A percentile compares a stretch with the other conserved stretches of the same genome.
Evolutionary conservation across 805 yeast species (phyloP).

Genomic region (Yarrowia osloensis): DNA sequence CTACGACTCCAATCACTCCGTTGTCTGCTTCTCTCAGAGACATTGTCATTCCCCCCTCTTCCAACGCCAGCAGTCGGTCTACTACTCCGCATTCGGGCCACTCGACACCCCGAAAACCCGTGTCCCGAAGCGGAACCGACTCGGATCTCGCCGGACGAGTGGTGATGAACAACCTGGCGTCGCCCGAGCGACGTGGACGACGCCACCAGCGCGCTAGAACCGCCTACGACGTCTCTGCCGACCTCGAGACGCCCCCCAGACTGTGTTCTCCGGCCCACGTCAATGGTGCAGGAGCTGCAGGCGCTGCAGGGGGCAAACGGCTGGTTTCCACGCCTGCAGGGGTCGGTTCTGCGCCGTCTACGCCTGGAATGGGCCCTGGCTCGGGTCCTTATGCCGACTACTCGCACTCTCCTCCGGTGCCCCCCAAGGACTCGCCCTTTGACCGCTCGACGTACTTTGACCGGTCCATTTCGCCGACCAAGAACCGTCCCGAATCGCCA

Average conservation of each 20-base stretch:
- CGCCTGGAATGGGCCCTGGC: conserved; percentile 4
- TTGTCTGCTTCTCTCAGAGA: background rate
- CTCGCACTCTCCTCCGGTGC: conserved; percentile 20
- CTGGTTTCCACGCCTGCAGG: background rate
- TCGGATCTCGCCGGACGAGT: background rate
- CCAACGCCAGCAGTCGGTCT: background rate
- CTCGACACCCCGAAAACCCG: conserved; percentile 8
- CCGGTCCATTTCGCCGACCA: conserved; percentile 5
- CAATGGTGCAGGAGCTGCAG: background rate
- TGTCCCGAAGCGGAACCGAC: background rate
- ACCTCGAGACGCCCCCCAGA: background rate
- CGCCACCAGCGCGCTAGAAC: background rate
- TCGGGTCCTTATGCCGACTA: background rate
- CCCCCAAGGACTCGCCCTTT: conserved; percentile 15
- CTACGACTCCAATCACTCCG: background rate
- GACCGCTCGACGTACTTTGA: conserved; percentile 10
- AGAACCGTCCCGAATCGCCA: background rate
- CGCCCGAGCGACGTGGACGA: conserved; percentile 10
- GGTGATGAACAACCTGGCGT: background rate
- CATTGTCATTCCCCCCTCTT: background rate
- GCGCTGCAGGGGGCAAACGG: background rate
- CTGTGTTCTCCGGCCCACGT: conserved; percentile 17
- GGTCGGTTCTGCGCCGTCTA: background rate
- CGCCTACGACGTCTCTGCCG: background rate
- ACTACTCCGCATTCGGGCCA: conserved; percentile 3